Evolutionary conservation across 2,329 filamentous ascomycete genomes (phyloP).

Genomic region (Diaporthe capsici): DNA sequence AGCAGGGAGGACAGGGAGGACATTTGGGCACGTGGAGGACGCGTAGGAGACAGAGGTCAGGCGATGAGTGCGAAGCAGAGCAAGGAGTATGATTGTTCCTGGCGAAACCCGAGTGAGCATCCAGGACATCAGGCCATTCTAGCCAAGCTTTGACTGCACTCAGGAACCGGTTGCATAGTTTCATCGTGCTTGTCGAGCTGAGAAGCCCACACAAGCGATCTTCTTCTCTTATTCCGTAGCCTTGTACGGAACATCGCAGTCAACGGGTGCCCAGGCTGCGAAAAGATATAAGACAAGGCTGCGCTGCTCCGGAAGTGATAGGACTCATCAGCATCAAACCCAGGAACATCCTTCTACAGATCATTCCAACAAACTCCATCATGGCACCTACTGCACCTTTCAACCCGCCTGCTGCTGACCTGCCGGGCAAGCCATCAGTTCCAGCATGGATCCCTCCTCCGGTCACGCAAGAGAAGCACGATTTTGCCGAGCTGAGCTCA

Average conservation of each 20-base stretch:
- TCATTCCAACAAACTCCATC: neutral
- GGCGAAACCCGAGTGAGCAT: neutral
- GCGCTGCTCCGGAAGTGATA: constrained; percentile 17
- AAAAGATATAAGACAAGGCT: constrained; percentile 25
- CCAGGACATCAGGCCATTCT: constrained; percentile 21
- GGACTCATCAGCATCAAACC: constrained; percentile 19
- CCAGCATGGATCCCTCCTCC: constrained; percentile 60
- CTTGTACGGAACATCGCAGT: neutral
- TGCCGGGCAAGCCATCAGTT: constrained; percentile 58
- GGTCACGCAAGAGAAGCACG: constrained; percentile 58
- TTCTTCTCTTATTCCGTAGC: neutral
- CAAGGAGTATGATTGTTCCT: constrained; percentile 10
- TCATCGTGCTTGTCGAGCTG: neutral
- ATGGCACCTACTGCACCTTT: constrained; percentile 55
- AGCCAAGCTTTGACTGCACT: neutral
- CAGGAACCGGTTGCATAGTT: neutral
- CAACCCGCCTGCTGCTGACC: constrained; percentile 54
- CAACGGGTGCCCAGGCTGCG: neutral
- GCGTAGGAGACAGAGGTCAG: neutral
- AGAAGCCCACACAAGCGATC: neutral
- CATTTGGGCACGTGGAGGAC: constrained; percentile 3
- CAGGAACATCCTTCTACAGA: constrained; percentile 1
- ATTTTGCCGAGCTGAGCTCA: constrained; percentile 58
- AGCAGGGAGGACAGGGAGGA: constrained; percentile 20
- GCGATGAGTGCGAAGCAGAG: neutral